Conservation (phyloP, 345 rosid species). For the Rhodamnia rubescens region DNA sequence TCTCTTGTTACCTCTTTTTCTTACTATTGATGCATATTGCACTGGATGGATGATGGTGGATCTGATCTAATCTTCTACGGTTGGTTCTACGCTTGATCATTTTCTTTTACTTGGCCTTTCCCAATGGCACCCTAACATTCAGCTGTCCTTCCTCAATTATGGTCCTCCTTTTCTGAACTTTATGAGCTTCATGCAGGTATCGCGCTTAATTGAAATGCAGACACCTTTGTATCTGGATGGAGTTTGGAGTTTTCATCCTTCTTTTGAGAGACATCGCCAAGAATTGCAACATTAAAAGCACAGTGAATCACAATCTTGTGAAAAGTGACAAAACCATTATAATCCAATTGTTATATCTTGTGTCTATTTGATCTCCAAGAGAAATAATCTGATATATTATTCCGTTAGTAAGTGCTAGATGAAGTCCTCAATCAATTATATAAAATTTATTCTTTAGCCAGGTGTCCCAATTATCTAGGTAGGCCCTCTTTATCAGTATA, state of each 20-base stretch:
- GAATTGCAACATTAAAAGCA: not conserved
- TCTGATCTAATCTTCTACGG: not conserved
- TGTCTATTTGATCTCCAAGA: not conserved
- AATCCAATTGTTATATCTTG: not conserved
- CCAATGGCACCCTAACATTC: not conserved
- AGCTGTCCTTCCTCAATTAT: not conserved
- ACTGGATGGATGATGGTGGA: not conserved
- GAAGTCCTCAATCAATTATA: not conserved
- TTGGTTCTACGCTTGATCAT: not conserved
- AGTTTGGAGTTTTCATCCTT: slow-evolving; percentile 58
- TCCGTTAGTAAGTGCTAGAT: not conserved
- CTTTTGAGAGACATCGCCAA: slow-evolving; percentile 25
- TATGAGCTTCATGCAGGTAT: slow-evolving; percentile 37
- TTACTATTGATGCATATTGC: not conserved
- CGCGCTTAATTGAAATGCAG: slow-evolving; percentile 88
- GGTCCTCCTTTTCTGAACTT: not conserved
- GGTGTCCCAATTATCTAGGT: not conserved
- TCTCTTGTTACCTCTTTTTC: not conserved
- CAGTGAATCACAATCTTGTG: not conserved
- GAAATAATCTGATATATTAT: not conserved
- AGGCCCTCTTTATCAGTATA: not conserved
- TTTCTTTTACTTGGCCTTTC: not conserved
- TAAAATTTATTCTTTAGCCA: not conserved
- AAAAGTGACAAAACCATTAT: not conserved
- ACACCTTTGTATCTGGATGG: slow-evolving; percentile 73